phyloP scores from a whole-genome alignment of 371 early-diverging fungal species.

The Fennellomyces sp. region DNA sequence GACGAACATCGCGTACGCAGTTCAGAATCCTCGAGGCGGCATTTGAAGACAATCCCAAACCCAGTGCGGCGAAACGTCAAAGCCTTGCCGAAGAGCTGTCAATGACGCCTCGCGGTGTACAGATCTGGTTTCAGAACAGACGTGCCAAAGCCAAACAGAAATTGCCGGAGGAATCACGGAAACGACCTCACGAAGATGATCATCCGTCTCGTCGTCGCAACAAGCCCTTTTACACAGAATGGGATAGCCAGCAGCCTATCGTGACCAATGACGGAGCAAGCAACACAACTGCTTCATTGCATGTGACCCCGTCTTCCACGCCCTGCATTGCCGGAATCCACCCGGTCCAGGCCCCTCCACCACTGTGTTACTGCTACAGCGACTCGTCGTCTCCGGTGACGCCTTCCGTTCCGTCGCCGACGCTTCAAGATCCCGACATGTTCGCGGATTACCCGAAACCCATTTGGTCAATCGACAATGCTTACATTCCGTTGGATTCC shows the following conservation, averaged over 20 bases:
- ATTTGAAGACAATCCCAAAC: slow-evolving; percentile 74
- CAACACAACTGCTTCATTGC: neutral
- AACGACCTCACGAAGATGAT: slow-evolving; percentile 2
- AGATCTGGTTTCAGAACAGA: slow-evolving; percentile 98
- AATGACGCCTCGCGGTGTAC: slow-evolving; percentile 91
- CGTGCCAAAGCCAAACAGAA: slow-evolving; percentile 77
- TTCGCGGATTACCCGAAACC: neutral
- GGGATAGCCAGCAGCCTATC: slow-evolving; percentile 23
- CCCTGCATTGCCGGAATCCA: slow-evolving; percentile 4
- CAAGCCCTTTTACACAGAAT: slow-evolving; percentile 18
- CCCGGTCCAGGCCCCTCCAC: slow-evolving; percentile 1
- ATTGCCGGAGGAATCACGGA: neutral
- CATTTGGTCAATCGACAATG: neutral
- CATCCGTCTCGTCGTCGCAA: slow-evolving; percentile 9
- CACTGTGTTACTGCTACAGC: slow-evolving; percentile 1
- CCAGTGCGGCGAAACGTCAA: slow-evolving; percentile 63
- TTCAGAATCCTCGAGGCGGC: slow-evolving; percentile 68
- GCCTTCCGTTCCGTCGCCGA: neutral
- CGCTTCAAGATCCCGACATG: neutral
- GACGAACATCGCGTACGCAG: slow-evolving; percentile 72
- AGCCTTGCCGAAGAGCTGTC: slow-evolving; percentile 70
- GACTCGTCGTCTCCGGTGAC: neutral
- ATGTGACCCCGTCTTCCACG: slow-evolving; percentile 11
- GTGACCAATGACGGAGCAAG: slow-evolving; percentile 8
- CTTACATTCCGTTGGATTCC: neutral